Evolutionary conservation across 2,329 filamentous ascomycete species (phyloP), one percentile per base, ranked within the genome.

Genomic region (Stagonosporopsis tanaceti): DNA sequence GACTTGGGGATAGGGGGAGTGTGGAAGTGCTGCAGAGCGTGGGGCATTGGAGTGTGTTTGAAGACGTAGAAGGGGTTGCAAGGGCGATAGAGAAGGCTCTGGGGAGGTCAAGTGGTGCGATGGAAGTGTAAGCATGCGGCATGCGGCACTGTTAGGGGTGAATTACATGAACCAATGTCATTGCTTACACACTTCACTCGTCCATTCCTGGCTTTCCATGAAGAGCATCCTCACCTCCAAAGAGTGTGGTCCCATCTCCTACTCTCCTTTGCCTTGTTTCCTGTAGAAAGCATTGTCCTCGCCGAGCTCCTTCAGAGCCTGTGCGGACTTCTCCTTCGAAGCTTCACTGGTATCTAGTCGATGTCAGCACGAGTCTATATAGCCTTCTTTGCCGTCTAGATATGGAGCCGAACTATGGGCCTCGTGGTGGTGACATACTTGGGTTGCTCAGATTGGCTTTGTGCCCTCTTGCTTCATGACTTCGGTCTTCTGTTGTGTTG

Each of bases 1-100:
- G 63, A 38, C 73, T 78, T 27, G 59, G 66, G 4, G 65, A 63
- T 14, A 63, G 65, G 5, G 67, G 66, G 14, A 56, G 42, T 8
- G 51, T 78, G 3, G 55, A 69, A 12, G 70, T 81, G 0, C 57
- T 84, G 47, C 44, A 73, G n/a, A 68, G 71, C 11, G 76, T 81
- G 6, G 82, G 81, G 0, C 80, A 84, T 65, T 85, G 82, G 81
- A 79, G 81, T 71, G 64, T 81, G 3, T 82, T 82, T 63, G 82
- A 85, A 68, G 77, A 83, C 63, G 37, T 76, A 6, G 65, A 73
- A 1, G 76, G 68, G 11, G 72, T 80, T 37, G 61, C 64, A 25
- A 53, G 65, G 8, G 75, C 69, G 22, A 61, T 80, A 6, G 57
- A 62, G 34, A 50, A 30, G 9, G 47, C 35, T 14, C 6, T 57